Conservation (phyloP, 305 asterid species). For the Caryopteris hybrid region DNA sequence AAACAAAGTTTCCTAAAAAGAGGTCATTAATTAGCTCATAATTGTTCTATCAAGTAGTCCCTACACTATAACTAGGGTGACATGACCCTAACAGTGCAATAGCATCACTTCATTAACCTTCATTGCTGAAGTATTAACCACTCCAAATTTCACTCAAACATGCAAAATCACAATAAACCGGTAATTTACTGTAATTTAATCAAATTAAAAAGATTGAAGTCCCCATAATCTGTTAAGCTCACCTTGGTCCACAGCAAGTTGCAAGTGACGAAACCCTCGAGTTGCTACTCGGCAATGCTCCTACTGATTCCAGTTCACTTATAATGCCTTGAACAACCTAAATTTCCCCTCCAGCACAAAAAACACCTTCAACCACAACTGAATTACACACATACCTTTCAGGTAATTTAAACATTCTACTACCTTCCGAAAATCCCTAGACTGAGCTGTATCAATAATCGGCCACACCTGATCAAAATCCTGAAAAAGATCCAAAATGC, state of each 20-base stretch:
- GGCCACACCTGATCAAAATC: slow-evolving; percentile 99
- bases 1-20: no score
- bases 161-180: not conserved
- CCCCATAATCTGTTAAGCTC: slow-evolving; percentile 17
- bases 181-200: not conserved
- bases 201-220: slow-evolving; percentile 2
- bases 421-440: slow-evolving; percentile 98
- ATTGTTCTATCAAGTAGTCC: no score
- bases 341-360: slow-evolving; percentile 4
- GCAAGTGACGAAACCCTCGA: slow-evolving; percentile 99
- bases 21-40: no score
- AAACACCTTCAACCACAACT: no score
- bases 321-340: slow-evolving; percentile 98
- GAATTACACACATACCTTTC: no score
- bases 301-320: slow-evolving; percentile 96
- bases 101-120: no score
- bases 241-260: slow-evolving; percentile 99
- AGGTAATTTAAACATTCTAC: not conserved
- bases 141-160: no score
- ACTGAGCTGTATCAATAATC: slow-evolving; percentile 95
- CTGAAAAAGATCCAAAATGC: slow-evolving; percentile 39
- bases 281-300: slow-evolving; percentile 97
- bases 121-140: no score
- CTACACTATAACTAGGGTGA: no score
- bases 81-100: no score